These are phyloP conservation scores for Pythium scleroteichum DNA, from an alignment of 352 stramenopile species.

Conservation along the genomic window DNA sequence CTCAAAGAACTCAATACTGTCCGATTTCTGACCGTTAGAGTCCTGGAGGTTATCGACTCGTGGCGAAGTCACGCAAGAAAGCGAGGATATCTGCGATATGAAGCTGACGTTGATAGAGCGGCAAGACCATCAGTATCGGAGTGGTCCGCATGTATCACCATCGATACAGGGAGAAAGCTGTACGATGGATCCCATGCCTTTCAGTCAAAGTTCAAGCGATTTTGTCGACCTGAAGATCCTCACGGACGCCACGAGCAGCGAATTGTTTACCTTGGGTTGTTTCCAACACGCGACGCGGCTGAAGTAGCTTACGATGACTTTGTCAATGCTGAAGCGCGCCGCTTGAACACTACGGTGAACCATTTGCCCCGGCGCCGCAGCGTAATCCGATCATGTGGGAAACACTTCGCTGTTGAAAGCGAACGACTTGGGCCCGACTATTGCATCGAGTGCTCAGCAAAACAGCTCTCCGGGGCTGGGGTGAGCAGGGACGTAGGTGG, in stretches of 20 bases:
- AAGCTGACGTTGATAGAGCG: slow-evolving; percentile 23
- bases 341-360: slow-evolving; percentile 61
- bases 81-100: slow-evolving; percentile 50
- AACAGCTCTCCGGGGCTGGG: slow-evolving; percentile 32
- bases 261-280: slow-evolving; percentile 74
- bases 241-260: slow-evolving; percentile 55
- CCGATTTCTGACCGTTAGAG: slow-evolving; percentile 66
- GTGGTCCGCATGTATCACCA: slow-evolving; percentile 72
- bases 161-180: slow-evolving; percentile 60
- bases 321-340: slow-evolving; percentile 54
- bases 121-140: slow-evolving; percentile 34
- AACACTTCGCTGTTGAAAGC: slow-evolving; percentile 83
- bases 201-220: slow-evolving; percentile 70
- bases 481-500: neutral
- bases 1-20: slow-evolving; percentile 53
- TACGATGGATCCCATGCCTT: slow-evolving; percentile 77
- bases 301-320: slow-evolving; percentile 72
- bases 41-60: slow-evolving; percentile 62
- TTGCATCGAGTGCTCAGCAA: slow-evolving; percentile 77
- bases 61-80: slow-evolving; percentile 59
- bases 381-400: slow-evolving; percentile 76
- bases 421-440: slow-evolving; percentile 62
- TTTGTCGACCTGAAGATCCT: slow-evolving; percentile 59
- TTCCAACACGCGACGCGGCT: slow-evolving; percentile 59
- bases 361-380: slow-evolving; percentile 57